Conservation (phyloP, 345 rosid genomes). For the Pistacia vera region DNA sequence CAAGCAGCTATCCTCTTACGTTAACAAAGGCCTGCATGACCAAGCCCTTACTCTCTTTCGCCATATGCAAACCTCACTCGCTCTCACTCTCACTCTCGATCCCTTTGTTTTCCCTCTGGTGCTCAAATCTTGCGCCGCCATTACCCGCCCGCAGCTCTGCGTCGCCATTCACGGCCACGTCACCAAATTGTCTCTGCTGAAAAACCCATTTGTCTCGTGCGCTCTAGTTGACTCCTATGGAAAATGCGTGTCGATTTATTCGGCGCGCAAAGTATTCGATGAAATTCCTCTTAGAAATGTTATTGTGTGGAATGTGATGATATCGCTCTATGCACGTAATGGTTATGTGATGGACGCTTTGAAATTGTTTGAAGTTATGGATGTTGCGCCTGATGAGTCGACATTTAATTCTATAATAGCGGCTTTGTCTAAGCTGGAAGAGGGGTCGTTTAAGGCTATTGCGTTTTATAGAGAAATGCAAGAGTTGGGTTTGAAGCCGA, state of each 20-base stretch:
- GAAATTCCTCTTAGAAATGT: constrained; percentile 58
- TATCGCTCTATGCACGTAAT: constrained; percentile 48
- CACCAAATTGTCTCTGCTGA: constrained; percentile 36
- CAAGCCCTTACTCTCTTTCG: constrained; percentile 56
- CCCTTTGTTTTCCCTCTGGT: constrained; percentile 59
- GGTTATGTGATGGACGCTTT: constrained; percentile 41
- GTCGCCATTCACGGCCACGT: constrained; percentile 47
- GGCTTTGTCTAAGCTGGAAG: constrained; percentile 42
- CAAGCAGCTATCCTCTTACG: constrained; percentile 48
- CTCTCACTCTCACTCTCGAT: constrained; percentile 53
- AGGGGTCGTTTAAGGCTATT: constrained; percentile 50
- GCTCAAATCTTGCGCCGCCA: constrained; percentile 64
- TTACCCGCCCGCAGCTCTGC: constrained; percentile 44
- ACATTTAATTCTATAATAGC: constrained; percentile 55
- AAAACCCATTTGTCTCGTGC: constrained; percentile 54
- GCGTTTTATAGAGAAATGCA: constrained; percentile 54
- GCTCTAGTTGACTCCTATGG: constrained; percentile 56
- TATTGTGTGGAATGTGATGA: constrained; percentile 59
- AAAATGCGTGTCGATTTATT: constrained; percentile 46
- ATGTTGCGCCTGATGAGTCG: constrained; percentile 50
- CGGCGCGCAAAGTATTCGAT: constrained; percentile 57
- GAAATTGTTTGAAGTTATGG: constrained; percentile 41
- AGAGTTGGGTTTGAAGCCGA: constrained; percentile 44
- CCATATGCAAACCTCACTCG: constrained; percentile 45
- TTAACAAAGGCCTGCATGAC: constrained; percentile 49